These are phyloP conservation scores for Kodamaea alishanica DNA, from an alignment of 1,139 yeast genomes.

Conservation along the genomic window DNA sequence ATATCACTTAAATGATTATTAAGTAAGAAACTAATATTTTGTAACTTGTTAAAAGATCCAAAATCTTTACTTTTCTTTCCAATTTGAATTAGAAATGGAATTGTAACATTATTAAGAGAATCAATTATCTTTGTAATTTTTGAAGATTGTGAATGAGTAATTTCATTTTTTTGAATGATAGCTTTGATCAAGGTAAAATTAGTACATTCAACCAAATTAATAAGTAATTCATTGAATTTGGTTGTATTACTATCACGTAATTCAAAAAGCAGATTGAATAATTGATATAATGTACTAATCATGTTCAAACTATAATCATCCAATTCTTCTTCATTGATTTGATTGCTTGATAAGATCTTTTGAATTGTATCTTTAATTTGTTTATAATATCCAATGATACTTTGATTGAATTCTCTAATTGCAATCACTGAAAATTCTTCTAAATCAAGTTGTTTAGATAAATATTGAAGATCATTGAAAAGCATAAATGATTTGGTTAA, in stretches of 20 bases:
- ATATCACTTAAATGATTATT: slow-evolving; percentile 63
- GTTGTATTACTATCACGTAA: slow-evolving; percentile 25
- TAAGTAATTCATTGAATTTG: slow-evolving; percentile 27
- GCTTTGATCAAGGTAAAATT: slow-evolving; percentile 29
- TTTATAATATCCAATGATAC: slow-evolving; percentile 18
- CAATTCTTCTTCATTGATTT: slow-evolving; percentile 16
- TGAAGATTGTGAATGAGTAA: slow-evolving; percentile 36
- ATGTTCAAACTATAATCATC: slow-evolving; percentile 23
- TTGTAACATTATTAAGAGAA: slow-evolving; percentile 16
- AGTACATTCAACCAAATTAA: slow-evolving; percentile 28
- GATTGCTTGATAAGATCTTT: slow-evolving; percentile 17
- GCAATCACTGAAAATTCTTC: slow-evolving; percentile 19
- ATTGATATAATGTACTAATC: slow-evolving; percentile 20
- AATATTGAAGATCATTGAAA: slow-evolving; percentile 33
- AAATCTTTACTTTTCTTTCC: slow-evolving; percentile 13
- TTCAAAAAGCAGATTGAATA: slow-evolving; percentile 25
- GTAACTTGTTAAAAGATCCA: slow-evolving; percentile 38
- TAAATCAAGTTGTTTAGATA: slow-evolving; percentile 15
- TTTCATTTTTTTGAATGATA: slow-evolving; percentile 29
- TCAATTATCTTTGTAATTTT: slow-evolving; percentile 28
- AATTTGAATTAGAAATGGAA: slow-evolving; percentile 16
- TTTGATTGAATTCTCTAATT: slow-evolving; percentile 22
- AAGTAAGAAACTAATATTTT: slow-evolving; percentile 45
- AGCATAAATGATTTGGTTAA: slow-evolving; percentile 31
- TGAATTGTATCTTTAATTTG: slow-evolving; percentile 17